Base-by-base conservation (phyloP, 2,329 filamentous ascomycete species). In the Metarhizium sp. region DNA sequence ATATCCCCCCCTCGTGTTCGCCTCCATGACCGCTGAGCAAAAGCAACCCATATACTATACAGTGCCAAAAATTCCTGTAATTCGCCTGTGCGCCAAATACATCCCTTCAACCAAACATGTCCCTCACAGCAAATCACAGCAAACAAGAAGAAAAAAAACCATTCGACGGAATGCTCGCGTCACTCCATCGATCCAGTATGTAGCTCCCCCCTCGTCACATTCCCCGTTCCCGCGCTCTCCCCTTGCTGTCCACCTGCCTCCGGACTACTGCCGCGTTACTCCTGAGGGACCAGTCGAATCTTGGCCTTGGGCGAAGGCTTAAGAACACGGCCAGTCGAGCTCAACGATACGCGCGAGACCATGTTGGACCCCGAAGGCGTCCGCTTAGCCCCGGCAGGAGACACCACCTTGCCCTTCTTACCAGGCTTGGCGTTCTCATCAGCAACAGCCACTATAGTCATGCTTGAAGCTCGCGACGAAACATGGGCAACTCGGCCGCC, bases 381-480 rank as follows among this genome's bases (percentile, higher is more conserved):
- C 18, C 36, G 43, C 47, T 40, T 43, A 25, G 25, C 34, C n/a
- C 5, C 8, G 3, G 30, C 53, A 16, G 53, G 46, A 3, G 45
- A 53, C 16, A 7, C 29, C 16, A 8, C 36, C 38, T 55, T 55
- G 45, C 38, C 38, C 34, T 54, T 56, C 13, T 42, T 42, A 11
- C 40, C 53, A 14, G 48, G n/a, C 8, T 52, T 53, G 46, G 18
- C 48, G 20, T 52, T 50, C 34, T 57, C 52, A 32, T 58, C 55
- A 2, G 45, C 43, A 47, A 52, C 45, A 46, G 60, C 57, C 5
- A 61, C 58, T 53, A 60, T 61, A 30, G 60, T 58, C 25, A 57
- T 58, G 50, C 59, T 59, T n/a, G 58, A 59, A 29, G 52, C 43
- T 16, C 58, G 57, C 16, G 60, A 60, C 13, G 59, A 55, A 3